Evolutionary conservation across 805 yeast genomes (phyloP), one percentile per base, ranked within the genome.

Genomic region (Lachancea meyersii): DNA sequence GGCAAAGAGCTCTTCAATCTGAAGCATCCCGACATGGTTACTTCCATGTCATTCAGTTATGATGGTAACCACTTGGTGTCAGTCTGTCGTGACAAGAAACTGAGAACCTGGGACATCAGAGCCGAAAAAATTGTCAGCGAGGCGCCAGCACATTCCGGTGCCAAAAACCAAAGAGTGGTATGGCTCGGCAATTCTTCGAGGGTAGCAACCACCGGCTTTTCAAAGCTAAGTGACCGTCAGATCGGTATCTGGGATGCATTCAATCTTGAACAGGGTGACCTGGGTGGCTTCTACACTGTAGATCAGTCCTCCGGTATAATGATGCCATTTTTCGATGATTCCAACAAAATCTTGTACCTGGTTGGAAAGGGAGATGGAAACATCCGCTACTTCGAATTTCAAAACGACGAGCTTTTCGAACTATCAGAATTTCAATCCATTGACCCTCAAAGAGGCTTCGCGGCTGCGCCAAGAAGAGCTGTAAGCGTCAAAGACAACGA

Each of bases 321-420:
- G 63, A 84, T 93, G 76, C 98, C 98, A 22, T 77, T 84, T 55
- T 93, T 69, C 60, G 99, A 93, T 60, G 84, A 78, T 21, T 75
- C 84, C 27, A 88, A 85, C 35, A 77, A 80, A 43, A 77, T 89
- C 45, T 71, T 93, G 46, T 93, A 83, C 58, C 69, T 93, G 48
- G 97, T 95, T 24, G 99, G 98, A 53, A 91, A 93, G 65, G 97
- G 97, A 63, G 98, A 93, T 64, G 97, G 97, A 55, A 93, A 91
- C 63, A 86, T 93, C 56, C 85, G 96, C 58, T 91, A 91, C 67
- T 93, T 71, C 60, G 98, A 93, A 69, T 87, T 76, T 63, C 87
- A 80, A 48, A 78, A 85, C 55, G 97, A 91, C 56, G 83, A 80
- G 55, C 71, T 93, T 43, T 80, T 72, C 64, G 86, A 84, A 53